These are phyloP conservation scores for Microdochium bolleyi DNA, from an alignment of 2,329 filamentous ascomycete genomes.

Conservation along the genomic window DNA sequence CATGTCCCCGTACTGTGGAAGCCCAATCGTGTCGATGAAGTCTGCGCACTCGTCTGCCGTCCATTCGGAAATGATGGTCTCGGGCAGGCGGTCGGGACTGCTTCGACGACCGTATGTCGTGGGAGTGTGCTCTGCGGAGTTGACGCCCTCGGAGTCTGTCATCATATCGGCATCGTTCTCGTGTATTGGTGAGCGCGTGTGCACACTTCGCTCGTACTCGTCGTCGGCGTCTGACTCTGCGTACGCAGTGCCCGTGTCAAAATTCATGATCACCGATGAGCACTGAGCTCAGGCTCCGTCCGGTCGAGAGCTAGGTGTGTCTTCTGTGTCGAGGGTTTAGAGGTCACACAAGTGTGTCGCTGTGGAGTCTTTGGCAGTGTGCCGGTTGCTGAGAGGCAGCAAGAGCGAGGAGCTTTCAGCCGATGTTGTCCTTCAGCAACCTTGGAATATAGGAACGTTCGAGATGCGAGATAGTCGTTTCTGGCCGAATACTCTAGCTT, in stretches of 20 bases:
- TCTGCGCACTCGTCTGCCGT: slow-evolving; percentile 83
- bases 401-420: too few species aligned
- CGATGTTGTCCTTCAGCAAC: too few species aligned
- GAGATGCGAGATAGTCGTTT: too few species aligned
- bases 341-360: too few species aligned
- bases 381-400: too few species aligned
- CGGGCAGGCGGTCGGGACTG: slow-evolving; percentile 59
- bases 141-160: slow-evolving; percentile 64
- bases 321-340: too few species aligned
- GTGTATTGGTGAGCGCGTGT: slow-evolving; percentile 58
- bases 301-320: background rate
- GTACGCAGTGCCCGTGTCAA: slow-evolving; percentile 61
- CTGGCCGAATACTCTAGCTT: too few species aligned
- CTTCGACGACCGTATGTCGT: slow-evolving; percentile 66
- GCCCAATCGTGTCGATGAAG: slow-evolving; percentile 71
- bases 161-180: slow-evolving; percentile 60
- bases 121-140: slow-evolving; percentile 65
- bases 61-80: slow-evolving; percentile 73
- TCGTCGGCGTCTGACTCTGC: slow-evolving; percentile 77
- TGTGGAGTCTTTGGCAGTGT: too few species aligned
- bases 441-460: too few species aligned
- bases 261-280: slow-evolving; percentile 36
- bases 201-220: slow-evolving; percentile 70
- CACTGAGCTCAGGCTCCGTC: background rate
- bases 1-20: slow-evolving; percentile 73